A percentile compares a stretch with the other conserved stretches of the same genome.
Conservation (phyloP, 225 moss, liverwort and hornwort species). For the Pleurozium schreberi region DNA sequence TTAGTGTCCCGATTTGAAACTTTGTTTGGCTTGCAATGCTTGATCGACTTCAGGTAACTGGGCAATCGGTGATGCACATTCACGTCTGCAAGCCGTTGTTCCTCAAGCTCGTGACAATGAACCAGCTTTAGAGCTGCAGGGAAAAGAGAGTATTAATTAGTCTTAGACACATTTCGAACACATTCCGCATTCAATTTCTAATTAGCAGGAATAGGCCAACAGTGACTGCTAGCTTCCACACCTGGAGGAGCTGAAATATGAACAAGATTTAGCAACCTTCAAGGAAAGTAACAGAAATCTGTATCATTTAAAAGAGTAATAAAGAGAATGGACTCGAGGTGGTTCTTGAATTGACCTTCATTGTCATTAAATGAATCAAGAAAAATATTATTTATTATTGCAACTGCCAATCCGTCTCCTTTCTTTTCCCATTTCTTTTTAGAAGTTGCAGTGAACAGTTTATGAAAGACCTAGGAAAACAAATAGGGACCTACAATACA, state of each 20-base stretch:
- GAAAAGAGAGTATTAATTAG: not conserved
- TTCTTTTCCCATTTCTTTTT: too few species aligned
- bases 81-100: not conserved
- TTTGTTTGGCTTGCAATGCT: not conserved
- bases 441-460: too few species aligned
- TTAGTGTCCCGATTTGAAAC: not conserved
- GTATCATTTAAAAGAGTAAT: too few species aligned
- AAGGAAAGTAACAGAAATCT: not conserved
- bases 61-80: not conserved
- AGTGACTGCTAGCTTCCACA: not conserved
- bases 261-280: not conserved
- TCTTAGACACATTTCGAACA: not conserved
- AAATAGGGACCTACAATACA: too few species aligned
- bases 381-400: too few species aligned
- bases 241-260: not conserved
- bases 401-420: too few species aligned
- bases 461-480: too few species aligned
- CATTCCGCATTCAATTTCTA: not conserved
- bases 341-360: too few species aligned
- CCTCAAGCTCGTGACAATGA: slow-evolving; percentile 55
- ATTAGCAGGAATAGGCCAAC: not conserved
- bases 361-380: too few species aligned
- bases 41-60: not conserved
- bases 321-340: too few species aligned
- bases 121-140: slow-evolving; percentile 72